Conservation (phyloP, 331 rosid species). For the Telfairia occidentalis region DNA sequence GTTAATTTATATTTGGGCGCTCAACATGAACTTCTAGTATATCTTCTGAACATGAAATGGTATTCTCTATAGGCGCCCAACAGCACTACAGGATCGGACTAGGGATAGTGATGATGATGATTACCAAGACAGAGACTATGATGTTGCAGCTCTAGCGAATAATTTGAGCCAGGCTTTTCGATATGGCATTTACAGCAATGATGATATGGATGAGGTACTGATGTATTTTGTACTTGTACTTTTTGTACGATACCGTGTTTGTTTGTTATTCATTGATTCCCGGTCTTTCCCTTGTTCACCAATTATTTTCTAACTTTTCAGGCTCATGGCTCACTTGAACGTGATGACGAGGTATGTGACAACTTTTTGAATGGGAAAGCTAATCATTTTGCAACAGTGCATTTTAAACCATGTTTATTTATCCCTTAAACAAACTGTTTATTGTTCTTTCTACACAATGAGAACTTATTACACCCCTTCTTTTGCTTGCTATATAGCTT, state of each 20-base stretch:
- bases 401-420: background rate
- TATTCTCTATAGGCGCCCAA: constrained; percentile 69
- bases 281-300: constrained; percentile 1
- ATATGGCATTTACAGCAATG: constrained; percentile 76
- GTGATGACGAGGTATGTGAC: constrained; percentile 83
- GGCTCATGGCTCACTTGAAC: constrained; percentile 90
- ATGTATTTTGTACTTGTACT: background rate
- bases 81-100: constrained; percentile 74
- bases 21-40: background rate
- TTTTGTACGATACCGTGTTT: background rate
- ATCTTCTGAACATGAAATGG: constrained; percentile 9
- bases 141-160: constrained; percentile 94
- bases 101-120: constrained; percentile 98
- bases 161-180: constrained; percentile 95
- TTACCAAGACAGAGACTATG: constrained; percentile 91
- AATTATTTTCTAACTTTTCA: constrained; percentile 29
- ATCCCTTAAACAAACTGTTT: background rate
- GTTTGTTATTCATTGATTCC: too few species aligned
- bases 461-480: background rate
- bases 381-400: background rate
- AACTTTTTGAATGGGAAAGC: background rate
- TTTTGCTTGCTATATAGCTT: background rate
- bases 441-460: background rate
- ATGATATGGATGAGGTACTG: constrained; percentile 82
- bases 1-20: background rate